Conservation (phyloP, 257 asterid genomes). For the Phtheirospermum japonicum region DNA sequence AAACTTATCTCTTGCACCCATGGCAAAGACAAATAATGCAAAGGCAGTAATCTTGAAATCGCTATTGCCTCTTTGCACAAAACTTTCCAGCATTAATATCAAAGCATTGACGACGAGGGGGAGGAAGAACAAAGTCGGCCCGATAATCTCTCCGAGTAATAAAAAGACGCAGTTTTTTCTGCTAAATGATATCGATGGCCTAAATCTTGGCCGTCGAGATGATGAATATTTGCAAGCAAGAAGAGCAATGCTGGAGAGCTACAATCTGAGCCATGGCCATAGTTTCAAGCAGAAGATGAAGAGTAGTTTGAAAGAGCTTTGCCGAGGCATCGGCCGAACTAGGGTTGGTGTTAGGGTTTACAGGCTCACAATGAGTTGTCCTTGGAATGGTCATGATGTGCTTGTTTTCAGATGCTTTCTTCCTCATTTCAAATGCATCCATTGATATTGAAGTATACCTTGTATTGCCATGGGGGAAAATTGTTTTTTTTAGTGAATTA, state of each 20-base stretch:
- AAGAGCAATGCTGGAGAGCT: constrained; percentile 46
- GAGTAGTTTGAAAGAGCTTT: constrained; percentile 22
- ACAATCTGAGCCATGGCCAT: constrained; percentile 32
- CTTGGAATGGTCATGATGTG: constrained; percentile 26
- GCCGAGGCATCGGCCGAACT: constrained; percentile 7
- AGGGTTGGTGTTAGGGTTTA: constrained; percentile 34
- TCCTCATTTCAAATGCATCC: constrained; percentile 24
- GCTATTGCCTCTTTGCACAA: constrained; percentile 26
- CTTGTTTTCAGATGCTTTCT: constrained; percentile 39
- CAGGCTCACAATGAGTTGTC: constrained; percentile 33
- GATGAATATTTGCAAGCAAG: constrained; percentile 41
- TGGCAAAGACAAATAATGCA: constrained; percentile 17
- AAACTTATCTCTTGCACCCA: constrained; percentile 1
- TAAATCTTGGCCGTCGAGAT: constrained; percentile 26
- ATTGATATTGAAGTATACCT: too few relatives aligned
- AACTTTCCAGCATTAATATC: constrained; percentile 6
- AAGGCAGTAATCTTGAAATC: constrained; percentile 25
- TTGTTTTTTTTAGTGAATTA: too few relatives aligned
- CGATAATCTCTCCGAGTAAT: constrained; percentile 1
- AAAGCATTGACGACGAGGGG: constrained; percentile 4
- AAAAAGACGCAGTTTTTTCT: constrained; percentile 16
- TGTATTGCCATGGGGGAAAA: too few relatives aligned
- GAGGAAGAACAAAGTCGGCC: constrained; percentile 29
- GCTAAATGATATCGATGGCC: constrained; percentile 22
- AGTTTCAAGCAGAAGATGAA: constrained; percentile 32